These are phyloP conservation scores for Blepharisma japonicum DNA, from an alignment of 73 alveolate genomes.

Conservation along the genomic window DNA sequence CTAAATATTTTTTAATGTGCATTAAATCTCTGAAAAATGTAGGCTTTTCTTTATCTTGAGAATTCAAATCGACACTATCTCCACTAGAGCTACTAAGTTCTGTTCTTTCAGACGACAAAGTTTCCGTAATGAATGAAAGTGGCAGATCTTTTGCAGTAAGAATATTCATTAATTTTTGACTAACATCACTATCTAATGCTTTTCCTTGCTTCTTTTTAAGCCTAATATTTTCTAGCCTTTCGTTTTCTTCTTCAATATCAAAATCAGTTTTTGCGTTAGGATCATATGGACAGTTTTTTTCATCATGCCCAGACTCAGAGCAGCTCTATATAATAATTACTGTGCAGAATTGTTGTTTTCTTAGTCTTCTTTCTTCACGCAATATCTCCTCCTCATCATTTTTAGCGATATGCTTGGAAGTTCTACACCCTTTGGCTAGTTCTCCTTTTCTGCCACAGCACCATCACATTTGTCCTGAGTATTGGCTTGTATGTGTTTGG, in stretches of 20 bases:
- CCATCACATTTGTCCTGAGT: conserved; percentile 78
- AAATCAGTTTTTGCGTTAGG: conserved; percentile 31
- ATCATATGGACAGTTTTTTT: neutral
- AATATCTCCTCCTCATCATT: conserved; percentile 59
- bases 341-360: conserved; percentile 13
- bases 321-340: conserved; percentile 14
- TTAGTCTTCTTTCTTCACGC: conserved; percentile 31
- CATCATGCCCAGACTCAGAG: conserved; percentile 12
- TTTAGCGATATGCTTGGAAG: conserved; percentile 57
- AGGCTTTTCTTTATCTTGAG: too few species aligned
- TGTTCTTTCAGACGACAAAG: neutral
- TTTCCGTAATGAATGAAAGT: neutral
- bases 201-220: neutral
- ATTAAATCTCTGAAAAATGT: too few species aligned
- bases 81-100: neutral
- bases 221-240: conserved; percentile 3
- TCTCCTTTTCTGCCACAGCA: conserved; percentile 71
- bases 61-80: too few species aligned
- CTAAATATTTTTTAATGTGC: too few species aligned
- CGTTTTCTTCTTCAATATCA: neutral
- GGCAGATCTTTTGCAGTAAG: too few species aligned
- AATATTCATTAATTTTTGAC: too few species aligned
- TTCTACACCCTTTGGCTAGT: conserved; percentile 66
- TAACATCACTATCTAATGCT: too few species aligned
- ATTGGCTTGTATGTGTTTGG: conserved; percentile 56